Evolutionary conservation across 1,284 basidiomycete genomes (phyloP).

Genomic region (Coniferiporia sulphurascens): DNA sequence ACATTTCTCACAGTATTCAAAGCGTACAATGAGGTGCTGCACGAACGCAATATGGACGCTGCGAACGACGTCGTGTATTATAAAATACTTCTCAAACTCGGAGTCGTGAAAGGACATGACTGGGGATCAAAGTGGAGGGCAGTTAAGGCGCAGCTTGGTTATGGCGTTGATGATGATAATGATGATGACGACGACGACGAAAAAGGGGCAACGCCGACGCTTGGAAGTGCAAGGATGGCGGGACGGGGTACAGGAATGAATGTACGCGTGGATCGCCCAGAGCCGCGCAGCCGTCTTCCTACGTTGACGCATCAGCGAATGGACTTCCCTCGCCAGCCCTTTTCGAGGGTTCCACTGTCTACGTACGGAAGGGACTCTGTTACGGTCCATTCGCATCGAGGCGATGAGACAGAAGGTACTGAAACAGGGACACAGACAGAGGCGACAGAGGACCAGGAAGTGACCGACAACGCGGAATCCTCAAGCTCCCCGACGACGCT

Average conservation of each 20-base stretch:
- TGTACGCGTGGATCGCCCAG: not conserved
- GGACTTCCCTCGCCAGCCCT: not conserved
- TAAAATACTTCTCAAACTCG: conserved; percentile 71
- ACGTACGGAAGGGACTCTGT: conserved; percentile 32
- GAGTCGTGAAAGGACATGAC: conserved; percentile 66
- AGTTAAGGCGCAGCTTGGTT: conserved; percentile 55
- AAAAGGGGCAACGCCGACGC: conserved; percentile 17
- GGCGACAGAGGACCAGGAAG: conserved; percentile 13
- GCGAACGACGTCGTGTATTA: conserved; percentile 76
- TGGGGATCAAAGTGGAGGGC: conserved; percentile 75
- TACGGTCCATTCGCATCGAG: conserved; percentile 42
- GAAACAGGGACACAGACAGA: conserved; percentile 21
- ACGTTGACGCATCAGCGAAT: not conserved
- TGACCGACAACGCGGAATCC: not conserved
- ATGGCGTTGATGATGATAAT: conserved; percentile 23
- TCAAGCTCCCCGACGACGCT: conserved; percentile 15
- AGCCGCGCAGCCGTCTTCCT: not conserved
- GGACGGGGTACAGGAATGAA: not conserved
- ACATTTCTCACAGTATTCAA: conserved; percentile 76
- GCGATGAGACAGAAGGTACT: conserved; percentile 28
- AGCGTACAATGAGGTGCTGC: conserved; percentile 72
- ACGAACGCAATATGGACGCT: conserved; percentile 69
- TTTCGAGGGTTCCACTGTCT: conserved; percentile 3
- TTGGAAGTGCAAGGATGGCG: conserved; percentile 17
- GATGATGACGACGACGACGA: conserved; percentile 17